Percentiles rank a stretch among this genome's conserved stretches.
Evolutionary conservation across 2,329 filamentous ascomycete species (phyloP).

Genomic region (Hortaea werneckii): DNA sequence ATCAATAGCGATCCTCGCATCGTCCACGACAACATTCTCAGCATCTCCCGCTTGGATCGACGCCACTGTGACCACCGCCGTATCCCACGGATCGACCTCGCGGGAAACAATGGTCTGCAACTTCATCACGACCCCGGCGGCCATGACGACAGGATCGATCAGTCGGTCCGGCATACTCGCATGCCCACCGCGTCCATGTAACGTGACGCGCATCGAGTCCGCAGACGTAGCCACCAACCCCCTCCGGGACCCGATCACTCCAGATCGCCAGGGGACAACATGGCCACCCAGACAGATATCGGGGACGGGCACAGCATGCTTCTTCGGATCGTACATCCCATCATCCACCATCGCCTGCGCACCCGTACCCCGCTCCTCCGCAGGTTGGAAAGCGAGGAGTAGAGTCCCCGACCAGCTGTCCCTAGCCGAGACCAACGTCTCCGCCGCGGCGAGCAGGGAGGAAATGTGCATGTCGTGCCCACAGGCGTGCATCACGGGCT

Average conservation of each 20-base stretch:
- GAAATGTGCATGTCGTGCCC: slow-evolving; percentile 59
- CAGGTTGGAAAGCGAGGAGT: slow-evolving; percentile 56
- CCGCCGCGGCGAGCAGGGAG: slow-evolving; percentile 45
- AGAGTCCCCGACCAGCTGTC: slow-evolving; percentile 52
- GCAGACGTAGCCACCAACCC: slow-evolving; percentile 34
- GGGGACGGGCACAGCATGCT: slow-evolving; percentile 40
- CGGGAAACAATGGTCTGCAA: slow-evolving; percentile 51
- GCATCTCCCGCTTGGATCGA: slow-evolving; percentile 49
- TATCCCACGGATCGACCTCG: slow-evolving; percentile 43
- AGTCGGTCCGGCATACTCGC: slow-evolving; percentile 46
- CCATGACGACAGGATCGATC: slow-evolving; percentile 50
- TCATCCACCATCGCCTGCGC: slow-evolving; percentile 54
- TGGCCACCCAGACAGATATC: slow-evolving; percentile 49
- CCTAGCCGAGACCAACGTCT: slow-evolving; percentile 37
- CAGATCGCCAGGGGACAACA: slow-evolving; percentile 38
- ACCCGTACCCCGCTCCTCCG: slow-evolving; percentile 54
- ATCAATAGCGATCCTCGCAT: slow-evolving; percentile 46
- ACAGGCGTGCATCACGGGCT: slow-evolving; percentile 58
- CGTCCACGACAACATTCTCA: slow-evolving; percentile 50
- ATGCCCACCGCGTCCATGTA: slow-evolving; percentile 50
- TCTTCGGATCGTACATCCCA: slow-evolving; percentile 40
- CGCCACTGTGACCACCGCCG: slow-evolving; percentile 49
- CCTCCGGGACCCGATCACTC: slow-evolving; percentile 32
- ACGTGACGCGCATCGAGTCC: slow-evolving; percentile 36
- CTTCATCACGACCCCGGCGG: slow-evolving; percentile 44